These are phyloP conservation scores for Garcia nutans DNA, from an alignment of 345 rosid genomes.

Conservation along the genomic window DNA sequence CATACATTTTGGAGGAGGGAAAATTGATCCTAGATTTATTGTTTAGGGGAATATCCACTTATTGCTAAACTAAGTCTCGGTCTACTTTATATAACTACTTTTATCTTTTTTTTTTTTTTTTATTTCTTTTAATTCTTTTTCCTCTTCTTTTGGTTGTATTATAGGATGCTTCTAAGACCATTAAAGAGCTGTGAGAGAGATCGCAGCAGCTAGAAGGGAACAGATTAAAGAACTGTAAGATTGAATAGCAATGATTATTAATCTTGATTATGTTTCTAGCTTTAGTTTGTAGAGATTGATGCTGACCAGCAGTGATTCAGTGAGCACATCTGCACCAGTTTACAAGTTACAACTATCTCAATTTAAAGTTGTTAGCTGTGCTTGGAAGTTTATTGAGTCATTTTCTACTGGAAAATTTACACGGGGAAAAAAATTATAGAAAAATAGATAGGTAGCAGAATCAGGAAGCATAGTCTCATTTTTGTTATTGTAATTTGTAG, in stretches of 20 bases:
- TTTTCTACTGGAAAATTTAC: neutral
- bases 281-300: neutral
- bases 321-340: neutral
- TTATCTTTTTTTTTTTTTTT: too few species aligned
- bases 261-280: neutral
- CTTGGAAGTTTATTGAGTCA: neutral
- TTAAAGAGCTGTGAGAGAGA: slow-evolving; percentile 27
- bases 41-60: too few species aligned
- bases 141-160: neutral
- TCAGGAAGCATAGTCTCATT: neutral
- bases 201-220: slow-evolving; percentile 26
- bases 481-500: neutral
- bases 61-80: too few species aligned
- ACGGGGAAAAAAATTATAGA: neutral
- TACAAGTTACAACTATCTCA: too few species aligned
- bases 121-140: neutral
- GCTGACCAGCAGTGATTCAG: neutral
- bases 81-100: neutral
- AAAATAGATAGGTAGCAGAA: neutral
- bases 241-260: neutral
- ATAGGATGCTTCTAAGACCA: slow-evolving; percentile 34
- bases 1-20: too few species aligned
- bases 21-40: too few species aligned
- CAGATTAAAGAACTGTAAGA: slow-evolving; percentile 2
- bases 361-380: too few species aligned